phyloP scores from a whole-genome alignment of 2,329 filamentous ascomycete species.

The Fusarium heterosporum region DNA sequence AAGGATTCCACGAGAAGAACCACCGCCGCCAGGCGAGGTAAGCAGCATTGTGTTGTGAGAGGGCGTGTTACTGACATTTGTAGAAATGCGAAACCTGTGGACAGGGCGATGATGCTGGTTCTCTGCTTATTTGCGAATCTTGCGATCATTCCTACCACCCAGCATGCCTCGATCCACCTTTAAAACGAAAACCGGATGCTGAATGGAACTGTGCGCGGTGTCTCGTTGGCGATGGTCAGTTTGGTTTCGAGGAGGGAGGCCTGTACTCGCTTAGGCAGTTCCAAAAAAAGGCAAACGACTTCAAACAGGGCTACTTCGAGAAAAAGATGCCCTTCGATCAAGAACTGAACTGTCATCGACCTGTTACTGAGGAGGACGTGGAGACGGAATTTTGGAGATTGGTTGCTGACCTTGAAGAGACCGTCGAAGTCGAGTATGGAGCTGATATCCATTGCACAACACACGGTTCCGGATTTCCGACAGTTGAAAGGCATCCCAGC shows the following conservation, averaged over 20 bases:
- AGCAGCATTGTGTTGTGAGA: constrained; percentile 37
- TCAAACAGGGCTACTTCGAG: constrained; percentile 94
- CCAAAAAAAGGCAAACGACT: constrained; percentile 93
- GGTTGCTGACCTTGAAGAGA: constrained; percentile 93
- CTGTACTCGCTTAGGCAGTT: constrained; percentile 96
- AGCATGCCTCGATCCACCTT: constrained; percentile 86
- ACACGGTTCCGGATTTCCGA: constrained; percentile 96
- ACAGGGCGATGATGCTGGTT: constrained; percentile 77
- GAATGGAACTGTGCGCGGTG: constrained; percentile 98
- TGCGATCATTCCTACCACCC: constrained; percentile 92
- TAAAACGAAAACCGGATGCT: constrained; percentile 79
- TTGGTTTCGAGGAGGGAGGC: constrained; percentile 96
- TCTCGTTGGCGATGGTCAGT: constrained; percentile 94
- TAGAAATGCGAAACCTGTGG: constrained; percentile 87
- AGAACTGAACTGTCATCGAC: constrained; percentile 80
- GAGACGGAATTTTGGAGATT: constrained; percentile 97
- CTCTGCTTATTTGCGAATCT: constrained; percentile 86
- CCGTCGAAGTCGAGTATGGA: constrained; percentile 97
- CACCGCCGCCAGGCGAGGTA: constrained; percentile 57
- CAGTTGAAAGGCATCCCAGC: constrained; percentile 87
- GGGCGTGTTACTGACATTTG: constrained; percentile 32
- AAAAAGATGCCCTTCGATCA: constrained; percentile 91
- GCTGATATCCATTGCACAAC: constrained; percentile 98
- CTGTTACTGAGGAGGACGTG: constrained; percentile 93
- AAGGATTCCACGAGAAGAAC: constrained; percentile 69